phyloP scores from a whole-genome alignment of 805 yeast genomes.

The Spencermartinsiella europaea region DNA sequence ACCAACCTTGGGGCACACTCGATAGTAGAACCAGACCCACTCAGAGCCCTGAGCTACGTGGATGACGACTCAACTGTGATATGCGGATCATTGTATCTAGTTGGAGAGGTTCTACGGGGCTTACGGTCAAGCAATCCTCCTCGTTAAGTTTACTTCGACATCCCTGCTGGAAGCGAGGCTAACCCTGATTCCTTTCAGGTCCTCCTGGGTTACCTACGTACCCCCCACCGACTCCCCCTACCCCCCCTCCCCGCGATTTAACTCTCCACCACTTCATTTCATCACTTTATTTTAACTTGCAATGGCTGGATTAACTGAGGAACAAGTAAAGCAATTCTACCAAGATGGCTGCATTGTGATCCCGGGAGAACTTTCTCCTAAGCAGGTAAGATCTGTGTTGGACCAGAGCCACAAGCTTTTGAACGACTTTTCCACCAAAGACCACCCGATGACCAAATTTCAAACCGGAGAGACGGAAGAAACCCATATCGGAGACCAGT shows the following conservation, averaged over 20 bases:
- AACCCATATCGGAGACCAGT: conserved; percentile 66
- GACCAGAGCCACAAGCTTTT: conserved; percentile 43
- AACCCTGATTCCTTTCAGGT: too few relatives aligned
- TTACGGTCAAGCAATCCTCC: too few relatives aligned
- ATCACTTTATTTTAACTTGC: too few relatives aligned
- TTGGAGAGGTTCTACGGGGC: conserved; percentile 43
- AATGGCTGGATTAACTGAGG: conserved; percentile 35
- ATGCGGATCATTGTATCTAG: conserved; percentile 68
- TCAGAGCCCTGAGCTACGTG: conserved; percentile 15
- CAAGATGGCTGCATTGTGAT: conserved; percentile 57
- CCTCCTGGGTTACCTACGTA: too few relatives aligned
- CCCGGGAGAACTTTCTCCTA: conserved; percentile 45
- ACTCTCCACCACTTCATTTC: too few relatives aligned
- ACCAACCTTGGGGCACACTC: conserved; percentile 21
- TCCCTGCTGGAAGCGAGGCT: too few relatives aligned
- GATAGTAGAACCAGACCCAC: conserved; percentile 22
- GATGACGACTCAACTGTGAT: conserved; percentile 37
- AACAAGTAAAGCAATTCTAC: conserved; percentile 48
- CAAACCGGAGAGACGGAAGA: conserved; percentile 44
- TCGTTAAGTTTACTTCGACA: too few relatives aligned
- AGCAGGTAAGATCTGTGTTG: conserved; percentile 39
- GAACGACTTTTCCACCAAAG: conserved; percentile 43
- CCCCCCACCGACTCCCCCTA: too few relatives aligned
- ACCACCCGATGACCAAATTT: conserved; percentile 68
- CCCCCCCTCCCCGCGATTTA: too few relatives aligned